Percentiles rank a stretch among this genome's conserved stretches.
phyloP scores from a whole-genome alignment of 768 basidiomycete species.

The Austroboletus festivus region DNA sequence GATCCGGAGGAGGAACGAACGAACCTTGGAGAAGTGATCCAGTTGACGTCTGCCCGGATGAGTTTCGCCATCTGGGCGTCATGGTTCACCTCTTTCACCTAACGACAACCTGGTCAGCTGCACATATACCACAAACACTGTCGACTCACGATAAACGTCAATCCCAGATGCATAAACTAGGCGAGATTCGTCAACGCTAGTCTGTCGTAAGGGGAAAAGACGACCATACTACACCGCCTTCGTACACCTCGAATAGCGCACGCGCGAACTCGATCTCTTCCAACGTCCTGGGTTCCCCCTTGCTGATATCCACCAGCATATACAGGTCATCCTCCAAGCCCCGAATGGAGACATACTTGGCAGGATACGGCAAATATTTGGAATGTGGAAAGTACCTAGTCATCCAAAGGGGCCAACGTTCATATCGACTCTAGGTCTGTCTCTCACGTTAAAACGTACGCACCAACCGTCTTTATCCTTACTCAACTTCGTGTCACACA shows the following conservation, averaged over 20 bases:
- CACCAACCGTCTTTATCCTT: conserved; percentile 83
- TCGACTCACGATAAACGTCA: conserved; percentile 65
- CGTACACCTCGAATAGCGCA: conserved; percentile 85
- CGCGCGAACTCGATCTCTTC: conserved; percentile 84
- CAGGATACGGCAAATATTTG: conserved; percentile 74
- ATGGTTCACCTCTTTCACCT: conserved; percentile 81
- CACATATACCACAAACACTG: neutral
- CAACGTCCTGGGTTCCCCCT: conserved; percentile 42
- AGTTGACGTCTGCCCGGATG: conserved; percentile 74
- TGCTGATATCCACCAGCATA: conserved; percentile 62
- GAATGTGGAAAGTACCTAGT: conserved; percentile 79
- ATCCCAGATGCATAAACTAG: conserved; percentile 86
- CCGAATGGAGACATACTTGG: conserved; percentile 70
- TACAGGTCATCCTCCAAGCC: conserved; percentile 79
- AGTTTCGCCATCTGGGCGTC: conserved; percentile 72
- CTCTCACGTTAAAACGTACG: conserved; percentile 9
- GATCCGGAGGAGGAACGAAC: conserved; percentile 1
- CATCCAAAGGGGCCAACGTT: neutral
- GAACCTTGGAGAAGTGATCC: conserved; percentile 72
- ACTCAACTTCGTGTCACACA: conserved; percentile 60
- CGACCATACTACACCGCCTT: conserved; percentile 72
- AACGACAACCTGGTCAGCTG: conserved; percentile 3
- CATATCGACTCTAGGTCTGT: neutral
- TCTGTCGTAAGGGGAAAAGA: neutral
- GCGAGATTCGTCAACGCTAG: conserved; percentile 2